phyloP scores from a whole-genome alignment of 106 monocot genomes.

The Dendrobium huoshanense region DNA sequence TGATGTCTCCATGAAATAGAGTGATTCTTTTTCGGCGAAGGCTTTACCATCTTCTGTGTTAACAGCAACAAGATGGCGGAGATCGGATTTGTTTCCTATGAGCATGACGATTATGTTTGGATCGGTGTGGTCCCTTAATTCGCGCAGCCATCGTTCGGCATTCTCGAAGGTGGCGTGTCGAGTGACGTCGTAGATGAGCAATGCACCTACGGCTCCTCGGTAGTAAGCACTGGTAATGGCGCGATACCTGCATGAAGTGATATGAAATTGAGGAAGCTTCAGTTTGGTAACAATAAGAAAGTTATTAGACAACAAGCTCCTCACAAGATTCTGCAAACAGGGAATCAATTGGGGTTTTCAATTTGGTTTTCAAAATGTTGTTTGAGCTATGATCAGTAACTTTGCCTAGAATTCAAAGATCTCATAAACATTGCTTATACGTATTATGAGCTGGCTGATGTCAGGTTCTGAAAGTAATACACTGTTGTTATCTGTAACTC shows the following conservation, averaged over 20 bases:
- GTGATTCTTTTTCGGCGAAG: conserved; percentile 30
- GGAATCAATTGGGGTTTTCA: too few relatives aligned
- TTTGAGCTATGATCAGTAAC: too few relatives aligned
- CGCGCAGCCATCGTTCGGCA: conserved; percentile 36
- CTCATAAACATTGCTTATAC: too few relatives aligned
- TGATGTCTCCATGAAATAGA: conserved; percentile 55
- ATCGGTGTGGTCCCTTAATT: conserved; percentile 45
- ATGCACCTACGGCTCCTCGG: conserved; percentile 44
- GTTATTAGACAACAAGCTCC: too few relatives aligned
- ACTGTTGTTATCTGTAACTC: too few relatives aligned
- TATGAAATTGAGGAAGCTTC: too few relatives aligned
- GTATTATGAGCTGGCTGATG: too few relatives aligned
- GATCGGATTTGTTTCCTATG: conserved; percentile 44
- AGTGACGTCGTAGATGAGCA: conserved; percentile 47
- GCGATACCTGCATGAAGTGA: conserved; percentile 25
- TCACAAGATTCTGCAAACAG: too few relatives aligned
- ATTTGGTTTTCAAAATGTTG: too few relatives aligned
- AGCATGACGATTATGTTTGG: conserved; percentile 50
- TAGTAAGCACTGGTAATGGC: conserved; percentile 55
- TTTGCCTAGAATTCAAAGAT: too few relatives aligned
- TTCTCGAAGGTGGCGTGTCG: conserved; percentile 44
- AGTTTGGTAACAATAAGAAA: too few relatives aligned
- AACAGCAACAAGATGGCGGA: conserved; percentile 40
- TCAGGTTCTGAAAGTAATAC: too few relatives aligned
- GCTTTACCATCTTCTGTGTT: conserved; percentile 30